A percentile compares a stretch with the other conserved stretches of the same genome.
Conservation (phyloP, 2,329 filamentous ascomycete species). For the Sclerotinia trifoliorum region DNA sequence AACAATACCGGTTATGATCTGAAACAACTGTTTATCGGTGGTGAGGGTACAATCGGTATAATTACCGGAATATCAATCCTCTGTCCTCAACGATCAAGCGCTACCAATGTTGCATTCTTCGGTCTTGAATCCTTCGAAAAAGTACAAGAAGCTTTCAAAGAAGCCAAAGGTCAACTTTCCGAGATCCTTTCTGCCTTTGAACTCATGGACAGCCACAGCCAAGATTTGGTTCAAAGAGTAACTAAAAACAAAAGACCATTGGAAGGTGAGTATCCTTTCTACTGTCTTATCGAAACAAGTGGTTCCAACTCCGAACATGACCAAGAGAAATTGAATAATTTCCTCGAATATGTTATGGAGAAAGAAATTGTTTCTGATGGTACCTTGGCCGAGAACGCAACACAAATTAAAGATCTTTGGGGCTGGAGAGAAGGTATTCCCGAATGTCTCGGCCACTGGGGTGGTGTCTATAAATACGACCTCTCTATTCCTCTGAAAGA, state of each 20-base stretch:
- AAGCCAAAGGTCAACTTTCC: constrained; percentile 84
- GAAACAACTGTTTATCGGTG: constrained; percentile 95
- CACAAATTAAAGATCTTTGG: constrained; percentile 84
- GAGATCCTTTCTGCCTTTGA: constrained; percentile 98
- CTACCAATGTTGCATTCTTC: constrained; percentile 93
- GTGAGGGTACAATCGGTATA: constrained; percentile 91
- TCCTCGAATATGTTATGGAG: constrained; percentile 89
- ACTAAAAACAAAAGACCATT: constrained; percentile 77
- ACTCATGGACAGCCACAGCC: constrained; percentile 86
- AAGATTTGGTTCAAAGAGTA: constrained; percentile 71
- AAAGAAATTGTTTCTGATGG: constrained; percentile 85
- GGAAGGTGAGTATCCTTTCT: constrained; percentile 84
- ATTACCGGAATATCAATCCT: constrained; percentile 88
- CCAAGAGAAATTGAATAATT: constrained; percentile 82
- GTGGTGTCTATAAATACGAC: constrained; percentile 98
- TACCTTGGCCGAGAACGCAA: constrained; percentile 89
- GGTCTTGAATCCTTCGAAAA: constrained; percentile 88
- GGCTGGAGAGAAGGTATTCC: constrained; percentile 90
- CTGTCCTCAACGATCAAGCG: constrained; percentile 82
- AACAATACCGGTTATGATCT: constrained; percentile 99
- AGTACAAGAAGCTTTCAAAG: constrained; percentile 79
- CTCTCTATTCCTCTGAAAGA: constrained; percentile 87
- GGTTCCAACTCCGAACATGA: constrained; percentile 95
- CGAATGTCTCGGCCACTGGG: constrained; percentile 84
- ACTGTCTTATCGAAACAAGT: constrained; percentile 94